Conservation (phyloP, 1,284 basidiomycete species). For the Ustilago curta region DNA sequence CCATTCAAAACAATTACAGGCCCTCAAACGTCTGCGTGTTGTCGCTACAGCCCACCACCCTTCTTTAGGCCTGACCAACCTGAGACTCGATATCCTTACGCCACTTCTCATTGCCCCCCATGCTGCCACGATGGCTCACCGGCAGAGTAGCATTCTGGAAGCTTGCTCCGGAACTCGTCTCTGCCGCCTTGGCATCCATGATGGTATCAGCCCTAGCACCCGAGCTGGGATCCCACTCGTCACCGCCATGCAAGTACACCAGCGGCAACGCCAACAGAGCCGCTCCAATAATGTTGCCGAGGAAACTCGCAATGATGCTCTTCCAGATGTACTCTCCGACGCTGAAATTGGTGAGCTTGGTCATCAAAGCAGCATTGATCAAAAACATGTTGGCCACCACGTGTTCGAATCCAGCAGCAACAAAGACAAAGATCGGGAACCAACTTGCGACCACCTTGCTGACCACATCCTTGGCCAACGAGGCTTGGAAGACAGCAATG, state of each 20-base stretch:
- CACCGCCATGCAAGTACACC: constrained; percentile 56
- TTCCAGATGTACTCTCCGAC: constrained; percentile 77
- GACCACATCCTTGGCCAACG: constrained; percentile 78
- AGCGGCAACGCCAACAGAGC: constrained; percentile 72
- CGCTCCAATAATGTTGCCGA: constrained; percentile 79
- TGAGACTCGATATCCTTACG: constrained; percentile 42
- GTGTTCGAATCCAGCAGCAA: constrained; percentile 78
- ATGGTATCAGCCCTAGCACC: constrained; percentile 8
- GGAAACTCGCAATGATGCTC: constrained; percentile 77
- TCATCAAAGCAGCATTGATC: constrained; percentile 76
- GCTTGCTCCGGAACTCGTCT: constrained; percentile 15
- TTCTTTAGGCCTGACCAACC: constrained; percentile 16
- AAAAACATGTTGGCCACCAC: constrained; percentile 73
- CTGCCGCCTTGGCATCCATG: background rate
- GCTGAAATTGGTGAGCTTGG: constrained; percentile 46
- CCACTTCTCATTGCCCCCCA: constrained; percentile 8
- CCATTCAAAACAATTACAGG: background rate
- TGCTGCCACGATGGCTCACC: constrained; percentile 9
- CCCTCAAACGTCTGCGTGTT: too few relatives aligned
- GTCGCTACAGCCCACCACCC: too few relatives aligned
- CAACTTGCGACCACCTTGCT: constrained; percentile 80
- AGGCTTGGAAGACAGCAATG: constrained; percentile 82
- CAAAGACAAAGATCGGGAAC: constrained; percentile 83
- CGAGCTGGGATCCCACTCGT: constrained; percentile 49
- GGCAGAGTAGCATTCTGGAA: constrained; percentile 34